Evolutionary conservation across 139 green algal species (phyloP), one percentile per base, ranked within the genome.

Genomic region (Gonium pectorale): DNA sequence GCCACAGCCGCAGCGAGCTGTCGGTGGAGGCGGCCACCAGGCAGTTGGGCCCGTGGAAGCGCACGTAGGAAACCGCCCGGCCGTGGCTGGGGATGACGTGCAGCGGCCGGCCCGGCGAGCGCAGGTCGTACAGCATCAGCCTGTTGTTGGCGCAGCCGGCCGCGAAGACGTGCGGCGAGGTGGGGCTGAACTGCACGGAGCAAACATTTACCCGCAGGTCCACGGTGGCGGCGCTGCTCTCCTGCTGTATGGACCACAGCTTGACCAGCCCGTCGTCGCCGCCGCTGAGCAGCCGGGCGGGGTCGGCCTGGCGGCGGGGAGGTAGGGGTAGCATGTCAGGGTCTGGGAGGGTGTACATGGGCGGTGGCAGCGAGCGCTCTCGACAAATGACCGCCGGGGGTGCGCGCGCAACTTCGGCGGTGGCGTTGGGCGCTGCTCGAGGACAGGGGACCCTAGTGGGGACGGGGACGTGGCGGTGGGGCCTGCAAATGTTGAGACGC

Each of bases 11-110:
- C 4, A 85, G 49, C 9, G 79, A 78, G 49, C 59, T 69, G 64
- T 85, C 79, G 29, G 95, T 98, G 17, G 95, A 98, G 1, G 97
- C 94, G 2, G 93, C 93, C 3, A 97, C 93, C 22, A 99, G 85
- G 71, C 94, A 80, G 7, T 52, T 85, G 9, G 38, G 38, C 21
- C 37, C 73, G 29, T 95, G 68, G 79, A 94, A 98, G 51, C 95
- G 94, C 52, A 99, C 96, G 83, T 98, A 99, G n/a, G 95, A 96
- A 44, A 99, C 97, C 0, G 97, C 94, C 85, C 88, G 88, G 1
- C 49, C 21, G 78, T 94, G 90, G 51, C 88, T 86, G 29, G 81
- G 72, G 3, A 89, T 26, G 17, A 62, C 64, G 29, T 67, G 29
- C 22, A 88, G 38, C 67, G 85, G 35, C 6, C 56, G 38, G 2